Conservation (phyloP, 257 asterid species). For the Cynanchum wilfordii region DNA sequence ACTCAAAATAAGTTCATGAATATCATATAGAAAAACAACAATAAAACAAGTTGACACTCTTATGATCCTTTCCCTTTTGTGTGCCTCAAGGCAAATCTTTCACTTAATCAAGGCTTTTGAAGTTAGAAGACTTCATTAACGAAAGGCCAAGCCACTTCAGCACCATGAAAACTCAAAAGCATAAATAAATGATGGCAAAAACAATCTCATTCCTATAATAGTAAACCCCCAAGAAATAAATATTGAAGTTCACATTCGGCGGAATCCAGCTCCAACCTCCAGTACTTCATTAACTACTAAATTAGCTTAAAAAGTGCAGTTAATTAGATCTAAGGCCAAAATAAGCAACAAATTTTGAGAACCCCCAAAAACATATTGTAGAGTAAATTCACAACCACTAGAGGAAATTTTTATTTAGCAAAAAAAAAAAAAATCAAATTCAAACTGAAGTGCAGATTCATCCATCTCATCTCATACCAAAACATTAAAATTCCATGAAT, state of each 20-base stretch:
- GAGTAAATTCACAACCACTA: no score
- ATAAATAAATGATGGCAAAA: no score
- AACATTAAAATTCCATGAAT: neutral
- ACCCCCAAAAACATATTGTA: no score
- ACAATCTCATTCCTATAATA: no score
- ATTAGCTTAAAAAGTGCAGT: no score
- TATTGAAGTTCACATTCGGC: no score
- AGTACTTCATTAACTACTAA: no score
- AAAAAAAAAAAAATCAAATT: neutral
- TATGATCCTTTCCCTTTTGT: neutral
- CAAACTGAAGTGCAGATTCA: neutral
- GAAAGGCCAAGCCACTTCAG: conserved; percentile 2
- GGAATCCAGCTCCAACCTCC: no score
- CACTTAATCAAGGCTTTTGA: neutral
- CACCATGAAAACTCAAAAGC: neutral
- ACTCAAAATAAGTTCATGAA: neutral
- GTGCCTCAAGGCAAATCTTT: neutral
- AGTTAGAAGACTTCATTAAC: neutral
- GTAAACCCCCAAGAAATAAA: no score
- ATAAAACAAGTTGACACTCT: neutral
- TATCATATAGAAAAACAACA: neutral
- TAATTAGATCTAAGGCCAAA: no score
- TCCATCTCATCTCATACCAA: neutral
- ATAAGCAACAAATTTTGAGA: no score
- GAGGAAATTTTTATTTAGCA: neutral